Evolutionary conservation across 768 basidiomycete species (phyloP).

Genomic region (Boletus sp.): DNA sequence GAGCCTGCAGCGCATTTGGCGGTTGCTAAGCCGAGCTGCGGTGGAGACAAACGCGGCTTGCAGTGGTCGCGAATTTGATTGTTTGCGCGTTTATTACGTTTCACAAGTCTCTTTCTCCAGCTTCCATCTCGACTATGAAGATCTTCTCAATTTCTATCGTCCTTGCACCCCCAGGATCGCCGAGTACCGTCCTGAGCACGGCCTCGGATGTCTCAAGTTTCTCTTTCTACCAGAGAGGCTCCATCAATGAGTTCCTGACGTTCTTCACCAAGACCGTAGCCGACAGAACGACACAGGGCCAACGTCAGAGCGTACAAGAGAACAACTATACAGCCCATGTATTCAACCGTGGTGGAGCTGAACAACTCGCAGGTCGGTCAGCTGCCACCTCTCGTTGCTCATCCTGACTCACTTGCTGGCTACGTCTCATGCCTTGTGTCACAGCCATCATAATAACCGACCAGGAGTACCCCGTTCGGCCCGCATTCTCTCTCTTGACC

Average conservation of each 20-base stretch:
- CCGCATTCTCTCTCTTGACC: constrained; percentile 91
- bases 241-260: constrained; percentile 86
- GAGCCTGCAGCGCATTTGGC: constrained; percentile 1
- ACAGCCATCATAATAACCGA: constrained; percentile 90
- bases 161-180: constrained; percentile 59
- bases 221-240: constrained; percentile 89
- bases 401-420: neutral
- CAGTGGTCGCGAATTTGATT: neutral
- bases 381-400: neutral
- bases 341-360: constrained; percentile 85
- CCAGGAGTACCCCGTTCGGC: constrained; percentile 93
- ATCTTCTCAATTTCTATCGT: constrained; percentile 77
- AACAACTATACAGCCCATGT: constrained; percentile 91
- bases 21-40: neutral
- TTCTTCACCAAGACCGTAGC: constrained; percentile 94
- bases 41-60: neutral
- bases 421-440: constrained; percentile 5
- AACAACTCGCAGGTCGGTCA: constrained; percentile 74
- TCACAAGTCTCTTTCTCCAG: constrained; percentile 8
- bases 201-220: constrained; percentile 85
- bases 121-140: constrained; percentile 59
- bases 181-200: constrained; percentile 59
- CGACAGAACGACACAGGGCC: constrained; percentile 81
- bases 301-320: constrained; percentile 92
- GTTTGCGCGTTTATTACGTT: no score